phyloP scores from a whole-genome alignment of 768 basidiomycete genomes.

The Suillus subluteus region DNA sequence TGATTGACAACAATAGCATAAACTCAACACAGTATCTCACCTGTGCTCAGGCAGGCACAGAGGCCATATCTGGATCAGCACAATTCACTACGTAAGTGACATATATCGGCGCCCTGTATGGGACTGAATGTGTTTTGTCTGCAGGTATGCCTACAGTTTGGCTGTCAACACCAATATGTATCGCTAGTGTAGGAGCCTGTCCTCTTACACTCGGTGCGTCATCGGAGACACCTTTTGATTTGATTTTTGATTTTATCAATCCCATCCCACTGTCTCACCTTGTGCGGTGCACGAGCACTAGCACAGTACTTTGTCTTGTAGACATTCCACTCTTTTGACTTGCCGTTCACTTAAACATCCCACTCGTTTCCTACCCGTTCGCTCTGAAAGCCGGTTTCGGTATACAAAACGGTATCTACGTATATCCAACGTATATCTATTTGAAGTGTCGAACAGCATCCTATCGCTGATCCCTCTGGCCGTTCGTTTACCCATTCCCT shows the following conservation, averaged over 20 bases:
- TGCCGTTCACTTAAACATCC: neutral
- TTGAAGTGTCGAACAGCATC: neutral
- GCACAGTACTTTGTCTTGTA: neutral
- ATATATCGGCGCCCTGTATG: neutral
- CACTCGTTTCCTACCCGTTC: neutral
- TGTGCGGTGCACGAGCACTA: neutral
- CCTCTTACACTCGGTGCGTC: neutral
- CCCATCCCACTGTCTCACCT: neutral
- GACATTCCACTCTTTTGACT: neutral
- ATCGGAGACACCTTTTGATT: neutral
- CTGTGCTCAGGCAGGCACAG: slow-evolving; percentile 64
- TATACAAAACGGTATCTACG: neutral
- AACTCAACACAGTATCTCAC: slow-evolving; percentile 56
- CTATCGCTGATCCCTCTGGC: neutral
- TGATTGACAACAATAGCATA: slow-evolving; percentile 50
- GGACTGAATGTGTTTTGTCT: neutral
- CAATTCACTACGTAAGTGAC: slow-evolving; percentile 53
- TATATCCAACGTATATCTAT: neutral
- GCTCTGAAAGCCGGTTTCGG: neutral
- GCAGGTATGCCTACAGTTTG: slow-evolving; percentile 50
- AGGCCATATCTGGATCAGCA: slow-evolving; percentile 58
- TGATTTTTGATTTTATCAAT: neutral
- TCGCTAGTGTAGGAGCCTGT: neutral
- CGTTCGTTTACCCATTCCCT: neutral
- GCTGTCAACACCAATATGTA: slow-evolving; percentile 31